These are phyloP conservation scores for Hebeloma cylindrosporum DNA, from an alignment of 768 basidiomycete species.

Conservation along the genomic window DNA sequence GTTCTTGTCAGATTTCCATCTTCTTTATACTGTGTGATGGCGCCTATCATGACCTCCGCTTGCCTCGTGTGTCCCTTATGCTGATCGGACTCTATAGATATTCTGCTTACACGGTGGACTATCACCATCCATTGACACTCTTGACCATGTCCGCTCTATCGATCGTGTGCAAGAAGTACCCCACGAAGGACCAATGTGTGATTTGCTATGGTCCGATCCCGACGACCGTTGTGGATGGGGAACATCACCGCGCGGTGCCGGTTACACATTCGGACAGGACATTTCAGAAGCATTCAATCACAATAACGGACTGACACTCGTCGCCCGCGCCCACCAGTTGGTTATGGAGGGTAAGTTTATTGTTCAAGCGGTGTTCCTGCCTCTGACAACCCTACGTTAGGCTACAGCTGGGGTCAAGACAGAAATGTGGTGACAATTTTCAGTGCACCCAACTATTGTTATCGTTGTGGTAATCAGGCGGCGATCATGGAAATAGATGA, in stretches of 20 bases:
- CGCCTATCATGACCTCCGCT: conserved; percentile 5
- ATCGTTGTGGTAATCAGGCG: conserved; percentile 98
- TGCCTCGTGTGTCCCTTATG: conserved; percentile 18
- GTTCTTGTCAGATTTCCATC: conserved; percentile 3
- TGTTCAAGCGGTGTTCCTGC: background rate
- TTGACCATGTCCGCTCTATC: conserved; percentile 98
- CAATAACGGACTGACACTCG: conserved; percentile 95
- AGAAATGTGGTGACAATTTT: conserved; percentile 99
- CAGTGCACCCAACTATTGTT: conserved; percentile 99
- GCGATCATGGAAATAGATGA: conserved; percentile 99
- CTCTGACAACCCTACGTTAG: conserved; percentile 33
- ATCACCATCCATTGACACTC: conserved; percentile 98
- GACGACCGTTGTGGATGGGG: conserved; percentile 99
- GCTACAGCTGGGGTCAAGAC: conserved; percentile 98
- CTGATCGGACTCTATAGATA: conserved; percentile 57
- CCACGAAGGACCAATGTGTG: conserved; percentile 99
- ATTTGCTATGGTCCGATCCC: conserved; percentile 98
- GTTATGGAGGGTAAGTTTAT: conserved; percentile 88
- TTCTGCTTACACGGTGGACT: conserved; percentile 98
- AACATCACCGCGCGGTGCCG: conserved; percentile 97
- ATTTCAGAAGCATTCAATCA: conserved; percentile 99
- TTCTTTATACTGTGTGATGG: conserved; percentile 3
- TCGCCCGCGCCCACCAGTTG: conserved; percentile 91
- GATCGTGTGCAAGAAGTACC: conserved; percentile 99
- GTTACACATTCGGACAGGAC: conserved; percentile 99